Percentiles rank a stretch among this genome's conserved stretches.
These are phyloP conservation scores for Aureobasidium sp. DNA, from an alignment of 2,329 filamentous ascomycete species.

Conservation along the genomic window DNA sequence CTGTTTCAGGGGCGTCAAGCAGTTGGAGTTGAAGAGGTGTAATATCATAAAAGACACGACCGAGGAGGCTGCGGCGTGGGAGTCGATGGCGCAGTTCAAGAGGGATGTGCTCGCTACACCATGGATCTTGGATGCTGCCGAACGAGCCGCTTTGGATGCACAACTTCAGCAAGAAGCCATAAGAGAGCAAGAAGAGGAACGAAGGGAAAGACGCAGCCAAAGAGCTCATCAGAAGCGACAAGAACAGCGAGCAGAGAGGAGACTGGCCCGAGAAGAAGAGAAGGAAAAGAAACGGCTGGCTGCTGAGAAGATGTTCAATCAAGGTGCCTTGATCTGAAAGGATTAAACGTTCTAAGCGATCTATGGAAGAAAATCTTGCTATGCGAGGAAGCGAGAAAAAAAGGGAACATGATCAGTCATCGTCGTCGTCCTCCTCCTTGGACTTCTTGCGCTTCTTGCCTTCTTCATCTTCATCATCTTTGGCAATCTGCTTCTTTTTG, in stretches of 20 bases:
- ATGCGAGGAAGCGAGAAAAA: background rate
- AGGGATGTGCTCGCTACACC: conserved; percentile 44
- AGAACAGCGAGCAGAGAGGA: conserved; percentile 31
- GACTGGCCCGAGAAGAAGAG: conserved; percentile 26
- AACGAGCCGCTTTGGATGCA: conserved; percentile 39
- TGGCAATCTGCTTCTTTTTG: conserved; percentile 31
- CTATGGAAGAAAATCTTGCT: background rate
- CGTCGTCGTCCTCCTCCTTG: conserved; percentile 2
- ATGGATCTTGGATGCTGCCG: conserved; percentile 44
- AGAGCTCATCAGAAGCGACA: conserved; percentile 28
- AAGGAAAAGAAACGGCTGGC: conserved; percentile 27
- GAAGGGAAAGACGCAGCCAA: conserved; percentile 30
- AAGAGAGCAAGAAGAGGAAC: conserved; percentile 21
- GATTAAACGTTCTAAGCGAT: conserved; percentile 12
- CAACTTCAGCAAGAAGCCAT: conserved; percentile 26
- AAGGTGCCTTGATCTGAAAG: background rate
- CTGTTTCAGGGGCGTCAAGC: conserved; percentile 37
- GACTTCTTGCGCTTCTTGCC: conserved; percentile 18
- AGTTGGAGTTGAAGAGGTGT: conserved; percentile 50
- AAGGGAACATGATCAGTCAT: background rate
- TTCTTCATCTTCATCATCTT: conserved; percentile 33
- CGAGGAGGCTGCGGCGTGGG: conserved; percentile 49
- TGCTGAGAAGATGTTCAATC: conserved; percentile 37
- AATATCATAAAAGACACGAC: conserved; percentile 44
- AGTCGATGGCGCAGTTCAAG: conserved; percentile 44